Base-by-base conservation (phyloP, 1,284 basidiomycete species). In the Baeospora myosura region DNA sequence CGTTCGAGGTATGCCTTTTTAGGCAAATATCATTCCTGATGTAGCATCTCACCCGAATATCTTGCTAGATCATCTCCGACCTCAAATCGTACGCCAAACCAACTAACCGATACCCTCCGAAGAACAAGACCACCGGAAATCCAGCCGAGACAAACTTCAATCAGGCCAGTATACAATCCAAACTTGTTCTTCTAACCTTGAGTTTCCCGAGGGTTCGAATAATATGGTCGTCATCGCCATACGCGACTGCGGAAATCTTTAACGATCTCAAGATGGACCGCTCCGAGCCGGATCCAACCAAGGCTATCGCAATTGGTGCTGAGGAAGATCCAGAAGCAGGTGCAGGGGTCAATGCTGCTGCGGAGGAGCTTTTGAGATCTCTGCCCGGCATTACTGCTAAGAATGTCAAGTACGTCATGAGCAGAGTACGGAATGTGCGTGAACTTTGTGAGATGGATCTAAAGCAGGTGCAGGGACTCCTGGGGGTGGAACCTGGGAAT, bases 201-300 rank as follows among this genome's bases (percentile, higher is more conserved):
- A 75, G 88, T 8, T 98, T 98, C 58, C 93, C 93, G 0, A 82
- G 89, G 14, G 68, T 98, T 2, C 81, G 91, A 23, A 87, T 98
- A 55, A 88, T 98, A 54, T 98, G 96, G 96, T 95, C 92, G 0
- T 92, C 91, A 2, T 97, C 93, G 1, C 92, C 96, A 0, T 90
- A 90, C 54, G 85, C 90, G 20, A 94, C 91, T 0, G 78, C 92
- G 0, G 85, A 93, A 49, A 93, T 98, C 42, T 94, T 98, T 65
- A 80, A 78, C 34, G 95, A 98, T 55, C 78, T 98, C 22, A 98
- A 98, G 60, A 55, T 69, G n/a, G 83, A 86, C 50, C 77, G 80
- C 41, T 66, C 78, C 0, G 92, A 98, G 58, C 96, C 95, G 0
- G 87, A 96, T 49, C 75, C 81, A 7, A 57, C 68, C 4, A 74